These are phyloP conservation scores for Chloris gayana DNA, from an alignment of 176 grass and related monocot genomes.

Conservation along the genomic window DNA sequence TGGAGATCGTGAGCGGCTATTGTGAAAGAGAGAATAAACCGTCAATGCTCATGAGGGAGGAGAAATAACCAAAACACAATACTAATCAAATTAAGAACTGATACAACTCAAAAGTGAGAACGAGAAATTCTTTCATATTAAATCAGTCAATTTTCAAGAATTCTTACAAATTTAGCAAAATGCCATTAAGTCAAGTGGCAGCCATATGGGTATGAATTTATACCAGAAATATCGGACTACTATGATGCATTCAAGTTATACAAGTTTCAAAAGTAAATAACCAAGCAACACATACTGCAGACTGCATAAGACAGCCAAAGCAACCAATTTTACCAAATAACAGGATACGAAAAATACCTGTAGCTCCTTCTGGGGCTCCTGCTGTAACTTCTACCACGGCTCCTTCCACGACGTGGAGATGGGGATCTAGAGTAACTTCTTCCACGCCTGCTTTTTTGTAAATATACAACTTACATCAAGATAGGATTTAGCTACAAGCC, in stretches of 20 bases:
- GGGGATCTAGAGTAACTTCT: conserved; percentile 83
- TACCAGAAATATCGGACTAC: not conserved
- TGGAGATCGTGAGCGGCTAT: conserved; percentile 70
- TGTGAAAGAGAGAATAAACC: conserved; percentile 2
- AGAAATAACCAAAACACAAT: not conserved
- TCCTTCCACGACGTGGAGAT: conserved; percentile 64
- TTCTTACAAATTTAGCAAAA: not conserved
- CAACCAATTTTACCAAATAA: not conserved
- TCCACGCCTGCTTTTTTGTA: conserved; percentile 44
- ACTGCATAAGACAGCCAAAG: no score
- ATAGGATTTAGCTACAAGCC: conserved; percentile 8
- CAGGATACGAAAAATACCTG: conserved; percentile 49
- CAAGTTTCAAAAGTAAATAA: not conserved
- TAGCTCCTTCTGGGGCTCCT: conserved; percentile 79
- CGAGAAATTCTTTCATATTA: not conserved
- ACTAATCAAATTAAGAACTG: not conserved
- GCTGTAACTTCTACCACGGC: conserved; percentile 76
- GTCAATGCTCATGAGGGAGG: conserved; percentile 9
- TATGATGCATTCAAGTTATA: not conserved
- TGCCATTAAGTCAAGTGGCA: not conserved
- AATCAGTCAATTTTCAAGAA: not conserved
- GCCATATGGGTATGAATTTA: not conserved
- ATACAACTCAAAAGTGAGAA: not conserved
- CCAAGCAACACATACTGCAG: not conserved
- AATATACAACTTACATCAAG: not conserved